phyloP scores from a whole-genome alignment of 108 stramenopile species.

The Pseudonitzschia multiseries region DNA sequence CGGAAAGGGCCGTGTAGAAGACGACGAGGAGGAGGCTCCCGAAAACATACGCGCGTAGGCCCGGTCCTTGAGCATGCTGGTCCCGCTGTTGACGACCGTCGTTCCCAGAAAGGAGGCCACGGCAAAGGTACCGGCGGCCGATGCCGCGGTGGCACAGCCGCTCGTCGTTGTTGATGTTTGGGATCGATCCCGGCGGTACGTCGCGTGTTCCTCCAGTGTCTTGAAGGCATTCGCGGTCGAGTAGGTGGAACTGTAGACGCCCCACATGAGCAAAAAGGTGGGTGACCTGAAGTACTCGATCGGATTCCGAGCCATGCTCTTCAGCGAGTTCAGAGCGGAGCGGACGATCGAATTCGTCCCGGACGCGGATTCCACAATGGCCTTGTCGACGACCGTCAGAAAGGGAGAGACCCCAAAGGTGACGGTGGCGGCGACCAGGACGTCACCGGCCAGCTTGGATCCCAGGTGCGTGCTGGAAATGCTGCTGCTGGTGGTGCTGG shows the following conservation, averaged over 20 bases:
- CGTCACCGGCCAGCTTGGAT: conserved; percentile 48
- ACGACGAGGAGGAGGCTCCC: conserved; percentile 15
- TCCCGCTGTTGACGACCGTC: conserved; percentile 43
- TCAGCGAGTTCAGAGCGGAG: conserved; percentile 17
- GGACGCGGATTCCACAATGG: conserved; percentile 50
- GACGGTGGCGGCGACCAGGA: conserved; percentile 38
- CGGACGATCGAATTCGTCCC: conserved; percentile 35
- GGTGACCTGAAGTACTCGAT: conserved; percentile 42
- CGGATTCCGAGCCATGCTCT: conserved; percentile 35
- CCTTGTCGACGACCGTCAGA: conserved; percentile 61
- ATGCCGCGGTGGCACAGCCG: neutral
- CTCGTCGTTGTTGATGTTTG: neutral
- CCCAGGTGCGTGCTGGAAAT: conserved; percentile 15
- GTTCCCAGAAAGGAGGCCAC: conserved; percentile 50
- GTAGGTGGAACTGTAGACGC: conserved; percentile 71
- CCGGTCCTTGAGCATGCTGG: conserved; percentile 54
- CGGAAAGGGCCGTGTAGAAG: conserved; percentile 20
- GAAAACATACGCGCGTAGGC: conserved; percentile 53
- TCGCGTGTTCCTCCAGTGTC: conserved; percentile 48
- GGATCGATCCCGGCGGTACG: conserved; percentile 5
- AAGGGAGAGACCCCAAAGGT: conserved; percentile 52
- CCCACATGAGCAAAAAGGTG: conserved; percentile 68
- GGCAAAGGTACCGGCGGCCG: neutral
- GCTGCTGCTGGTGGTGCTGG: neutral
- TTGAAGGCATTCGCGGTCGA: conserved; percentile 49